Evolutionary conservation across 129 eudicot genomes (phyloP), one percentile per base, ranked within the genome.

Genomic region (Flaveria sonorensis): DNA sequence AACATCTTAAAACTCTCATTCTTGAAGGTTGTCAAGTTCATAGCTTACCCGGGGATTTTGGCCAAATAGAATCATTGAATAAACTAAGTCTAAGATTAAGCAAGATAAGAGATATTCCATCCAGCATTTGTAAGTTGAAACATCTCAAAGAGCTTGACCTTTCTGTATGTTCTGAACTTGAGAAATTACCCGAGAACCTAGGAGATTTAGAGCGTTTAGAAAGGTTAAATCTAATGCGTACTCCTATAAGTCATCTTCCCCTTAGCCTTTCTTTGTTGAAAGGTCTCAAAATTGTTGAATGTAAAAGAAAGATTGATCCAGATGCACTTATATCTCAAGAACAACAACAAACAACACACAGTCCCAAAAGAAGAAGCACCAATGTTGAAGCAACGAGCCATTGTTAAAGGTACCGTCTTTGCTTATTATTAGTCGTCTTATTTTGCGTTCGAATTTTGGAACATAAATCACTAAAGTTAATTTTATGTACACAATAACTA

Each of bases 21-120:
- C 42, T 56, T 3, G 51, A 32, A 53, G n/a, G 18, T 36, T 39
- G 53, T 39, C 15, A 23, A 61, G 26, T 32, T 55, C 53, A 16
- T 20, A 21, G 56, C 28, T 39, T 43, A 53, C 75, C 53, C 0
- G 68, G 32, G 51, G 72, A 75, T 11, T 15, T 75, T 30, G 79
- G 72, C 79, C 72, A 19, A 50, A 63, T 64, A 75, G 72, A 63
- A 48, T 45, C 63, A 21, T 65, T 76, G 6, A 39, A 76, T 24
- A 47, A 18, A 57, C 63, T 64, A 55, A 13, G 61, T 26, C 30
- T 43, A 56, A 39, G 68, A 56, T 30, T 2, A 3, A 40, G 20
- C 67, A 36, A 15, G 32, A 47, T 64, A 52, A 32, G 56, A 51
- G 47, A 65, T 39, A 8, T 76, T 47, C 73, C 73, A 4, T 36